These are phyloP conservation scores for Trifolium subterraneum DNA, from an alignment of 306 rosid species.

Conservation along the genomic window DNA sequence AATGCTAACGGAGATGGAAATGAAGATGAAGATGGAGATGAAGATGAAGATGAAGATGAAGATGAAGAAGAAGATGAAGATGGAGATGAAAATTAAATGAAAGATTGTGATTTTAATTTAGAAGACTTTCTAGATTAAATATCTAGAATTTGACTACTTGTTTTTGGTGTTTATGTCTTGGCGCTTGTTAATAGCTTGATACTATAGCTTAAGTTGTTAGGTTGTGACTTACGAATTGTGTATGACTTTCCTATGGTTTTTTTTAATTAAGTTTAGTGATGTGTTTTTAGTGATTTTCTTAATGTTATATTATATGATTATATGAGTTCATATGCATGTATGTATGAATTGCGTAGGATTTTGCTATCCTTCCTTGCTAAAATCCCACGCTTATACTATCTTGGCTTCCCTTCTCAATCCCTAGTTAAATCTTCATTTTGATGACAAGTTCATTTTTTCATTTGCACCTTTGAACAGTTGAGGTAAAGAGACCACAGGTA, in stretches of 20 bases:
- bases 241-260: neutral
- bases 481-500: no score
- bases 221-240: neutral
- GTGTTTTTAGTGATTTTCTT: neutral
- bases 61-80: neutral
- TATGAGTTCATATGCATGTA: neutral
- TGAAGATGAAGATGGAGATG: neutral
- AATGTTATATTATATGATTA: neutral
- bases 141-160: slow-evolving; percentile 2
- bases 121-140: neutral
- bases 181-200: slow-evolving; percentile 3
- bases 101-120: neutral
- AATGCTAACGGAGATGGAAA: neutral
- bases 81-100: neutral
- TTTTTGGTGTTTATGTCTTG: neutral
- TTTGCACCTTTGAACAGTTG: neutral
- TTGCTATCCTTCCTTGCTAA: neutral
- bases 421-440: neutral
- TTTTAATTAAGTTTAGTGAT: neutral
- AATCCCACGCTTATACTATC: no score
- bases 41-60: neutral
- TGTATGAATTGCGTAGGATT: neutral
- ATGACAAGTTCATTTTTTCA: no score
- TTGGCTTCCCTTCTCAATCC: no score
- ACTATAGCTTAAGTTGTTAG: neutral